phyloP scores from a whole-genome alignment of 805 yeast species.

The Zygosaccharomyces lentus region DNA sequence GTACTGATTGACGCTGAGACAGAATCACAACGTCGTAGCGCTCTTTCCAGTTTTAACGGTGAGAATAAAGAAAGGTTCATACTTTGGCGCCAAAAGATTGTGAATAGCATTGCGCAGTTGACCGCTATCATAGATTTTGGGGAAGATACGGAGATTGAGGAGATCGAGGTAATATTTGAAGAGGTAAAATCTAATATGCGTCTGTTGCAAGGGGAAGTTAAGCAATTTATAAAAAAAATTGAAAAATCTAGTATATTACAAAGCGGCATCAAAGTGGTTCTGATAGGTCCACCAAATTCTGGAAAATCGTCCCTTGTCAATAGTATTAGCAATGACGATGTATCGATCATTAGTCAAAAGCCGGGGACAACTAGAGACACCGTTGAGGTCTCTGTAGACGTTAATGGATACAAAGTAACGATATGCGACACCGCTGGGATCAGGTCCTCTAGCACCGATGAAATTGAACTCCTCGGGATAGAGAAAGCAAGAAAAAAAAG shows the following conservation, averaged over 20 bases:
- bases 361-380: conserved; percentile 95
- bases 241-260: conserved; percentile 58
- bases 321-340: conserved; percentile 67
- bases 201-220: conserved; percentile 44
- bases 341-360: conserved; percentile 83
- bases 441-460: conserved; percentile 48
- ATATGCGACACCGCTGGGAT: conserved; percentile 94
- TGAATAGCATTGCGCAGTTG: conserved; percentile 64
- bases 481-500: conserved; percentile 64
- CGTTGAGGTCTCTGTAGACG: conserved; percentile 74
- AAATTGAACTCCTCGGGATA: conserved; percentile 77
- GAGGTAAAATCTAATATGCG: conserved; percentile 45
- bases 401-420: conserved; percentile 77
- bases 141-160: conserved; percentile 83
- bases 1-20: conserved; percentile 93
- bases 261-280: conserved; percentile 65
- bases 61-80: conserved; percentile 50
- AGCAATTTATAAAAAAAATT: conserved; percentile 41
- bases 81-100: conserved; percentile 63
- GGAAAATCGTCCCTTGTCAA: conserved; percentile 90
- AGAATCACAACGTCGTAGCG: conserved; percentile 75
- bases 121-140: conserved; percentile 93
- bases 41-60: conserved; percentile 71
- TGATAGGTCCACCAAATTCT: conserved; percentile 93
- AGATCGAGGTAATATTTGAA: conserved; percentile 49